phyloP scores from a whole-genome alignment of 345 rosid species.

The Ceriops zippeliana region DNA sequence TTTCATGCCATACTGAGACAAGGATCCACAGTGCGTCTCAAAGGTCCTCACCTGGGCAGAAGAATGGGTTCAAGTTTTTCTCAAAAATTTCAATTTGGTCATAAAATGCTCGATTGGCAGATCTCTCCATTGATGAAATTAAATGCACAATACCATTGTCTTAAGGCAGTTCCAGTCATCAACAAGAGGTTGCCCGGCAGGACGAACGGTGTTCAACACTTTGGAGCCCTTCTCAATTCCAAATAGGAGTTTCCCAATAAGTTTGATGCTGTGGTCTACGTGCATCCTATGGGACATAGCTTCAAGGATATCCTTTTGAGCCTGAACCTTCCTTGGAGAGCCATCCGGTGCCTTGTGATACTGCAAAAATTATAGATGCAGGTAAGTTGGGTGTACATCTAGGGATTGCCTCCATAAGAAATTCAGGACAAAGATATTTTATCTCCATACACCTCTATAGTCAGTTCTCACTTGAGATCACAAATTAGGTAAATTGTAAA shows the following conservation, averaged over 20 bases:
- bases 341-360: slow-evolving; percentile 92
- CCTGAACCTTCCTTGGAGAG: slow-evolving; percentile 60
- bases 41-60: slow-evolving; percentile 71
- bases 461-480: no score
- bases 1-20: slow-evolving; percentile 93
- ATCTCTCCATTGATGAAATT: not conserved
- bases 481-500: not conserved
- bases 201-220: slow-evolving; percentile 58
- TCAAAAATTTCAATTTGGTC: not conserved
- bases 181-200: slow-evolving; percentile 82
- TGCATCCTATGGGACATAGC: slow-evolving; percentile 92
- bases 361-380: slow-evolving; percentile 33
- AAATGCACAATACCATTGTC: slow-evolving; percentile 45
- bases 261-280: slow-evolving; percentile 70
- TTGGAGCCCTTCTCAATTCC: slow-evolving; percentile 67
- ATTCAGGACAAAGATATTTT: not conserved
- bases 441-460: not conserved
- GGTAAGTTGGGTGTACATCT: not conserved
- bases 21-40: slow-evolving; percentile 80
- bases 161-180: slow-evolving; percentile 96
- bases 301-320: slow-evolving; percentile 79
- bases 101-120: slow-evolving; percentile 27
- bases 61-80: not conserved
- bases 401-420: not conserved
- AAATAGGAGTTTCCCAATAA: slow-evolving; percentile 77